These are phyloP conservation scores for Carex parvula DNA, from an alignment of 176 grass and related monocot species.

Conservation along the genomic window DNA sequence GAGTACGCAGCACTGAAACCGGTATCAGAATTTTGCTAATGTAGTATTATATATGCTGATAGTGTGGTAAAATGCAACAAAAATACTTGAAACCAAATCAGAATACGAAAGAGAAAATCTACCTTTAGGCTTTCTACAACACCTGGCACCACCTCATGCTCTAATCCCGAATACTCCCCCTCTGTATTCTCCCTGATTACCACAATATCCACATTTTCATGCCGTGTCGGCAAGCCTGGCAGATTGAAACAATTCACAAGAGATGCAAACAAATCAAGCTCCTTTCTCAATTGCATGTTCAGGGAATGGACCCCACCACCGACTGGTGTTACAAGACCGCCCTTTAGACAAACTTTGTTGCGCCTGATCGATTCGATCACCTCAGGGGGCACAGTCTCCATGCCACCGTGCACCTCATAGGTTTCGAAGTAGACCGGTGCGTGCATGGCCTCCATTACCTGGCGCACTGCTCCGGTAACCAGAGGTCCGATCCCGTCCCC, in stretches of 20 bases:
- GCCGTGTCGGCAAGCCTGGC: slow-evolving; percentile 68
- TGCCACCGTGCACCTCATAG: slow-evolving; percentile 85
- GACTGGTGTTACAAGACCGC: slow-evolving; percentile 65
- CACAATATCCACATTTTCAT: slow-evolving; percentile 79
- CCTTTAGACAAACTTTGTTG: slow-evolving; percentile 91
- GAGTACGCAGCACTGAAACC: not conserved
- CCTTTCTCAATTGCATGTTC: slow-evolving; percentile 86
- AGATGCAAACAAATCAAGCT: slow-evolving; percentile 87
- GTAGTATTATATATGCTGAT: not conserved
- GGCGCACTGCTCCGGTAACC: slow-evolving; percentile 66
- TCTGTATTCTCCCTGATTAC: slow-evolving; percentile 98
- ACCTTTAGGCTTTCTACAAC: slow-evolving; percentile 95
- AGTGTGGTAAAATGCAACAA: slow-evolving; percentile 3
- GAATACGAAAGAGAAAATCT: not conserved
- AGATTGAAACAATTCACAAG: slow-evolving; percentile 86
- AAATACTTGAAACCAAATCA: not conserved
- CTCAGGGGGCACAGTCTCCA: slow-evolving; percentile 66
- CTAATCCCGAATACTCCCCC: slow-evolving; percentile 93
- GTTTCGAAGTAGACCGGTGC: slow-evolving; percentile 92
- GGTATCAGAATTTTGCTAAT: not conserved
- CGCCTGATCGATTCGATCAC: slow-evolving; percentile 85
- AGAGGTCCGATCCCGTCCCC: slow-evolving; percentile 90
- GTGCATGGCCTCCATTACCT: slow-evolving; percentile 92
- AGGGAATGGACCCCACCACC: slow-evolving; percentile 82
- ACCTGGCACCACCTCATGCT: slow-evolving; percentile 89